Conservation (phyloP, 805 yeast species). For the Komagataella populi region DNA sequence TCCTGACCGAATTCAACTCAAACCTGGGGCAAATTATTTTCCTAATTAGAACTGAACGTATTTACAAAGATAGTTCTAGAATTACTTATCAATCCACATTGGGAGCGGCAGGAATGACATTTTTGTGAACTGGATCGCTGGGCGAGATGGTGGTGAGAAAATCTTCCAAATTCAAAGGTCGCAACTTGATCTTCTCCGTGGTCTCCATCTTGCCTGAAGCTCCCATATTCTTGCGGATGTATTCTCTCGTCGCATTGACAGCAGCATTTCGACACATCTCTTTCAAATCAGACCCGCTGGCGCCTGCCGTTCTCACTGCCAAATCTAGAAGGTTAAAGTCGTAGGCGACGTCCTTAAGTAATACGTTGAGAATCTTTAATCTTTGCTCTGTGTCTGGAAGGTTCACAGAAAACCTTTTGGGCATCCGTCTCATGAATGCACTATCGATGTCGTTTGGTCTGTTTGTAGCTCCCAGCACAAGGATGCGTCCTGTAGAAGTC, state of each 20-base stretch:
- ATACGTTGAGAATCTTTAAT: constrained; percentile 67
- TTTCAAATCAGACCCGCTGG: constrained; percentile 84
- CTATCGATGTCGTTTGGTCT: constrained; percentile 98
- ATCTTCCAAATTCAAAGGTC: constrained; percentile 55
- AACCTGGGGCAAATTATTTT: background rate
- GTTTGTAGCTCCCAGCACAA: constrained; percentile 93
- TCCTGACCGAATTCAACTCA: background rate
- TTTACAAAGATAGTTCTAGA: background rate
- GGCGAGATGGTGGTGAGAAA: constrained; percentile 30
- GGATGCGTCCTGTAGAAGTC: constrained; percentile 84
- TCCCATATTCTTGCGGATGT: constrained; percentile 42
- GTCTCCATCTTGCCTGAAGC: constrained; percentile 22
- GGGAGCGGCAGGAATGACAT: background rate
- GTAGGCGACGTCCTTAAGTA: constrained; percentile 66
- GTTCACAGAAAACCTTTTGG: constrained; percentile 84
- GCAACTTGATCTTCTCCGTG: constrained; percentile 26
- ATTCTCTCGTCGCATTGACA: constrained; percentile 77
- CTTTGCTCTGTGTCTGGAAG: constrained; percentile 72
- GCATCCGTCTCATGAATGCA: constrained; percentile 91
- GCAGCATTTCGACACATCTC: constrained; percentile 93
- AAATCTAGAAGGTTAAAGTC: constrained; percentile 43
- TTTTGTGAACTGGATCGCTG: constrained; percentile 12
- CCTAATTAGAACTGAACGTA: background rate
- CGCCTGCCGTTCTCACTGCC: constrained; percentile 53
- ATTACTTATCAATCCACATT: background rate